Evolutionary conservation across 345 rosid genomes (phyloP).

Genomic region (Eucalyptus microcorys): DNA sequence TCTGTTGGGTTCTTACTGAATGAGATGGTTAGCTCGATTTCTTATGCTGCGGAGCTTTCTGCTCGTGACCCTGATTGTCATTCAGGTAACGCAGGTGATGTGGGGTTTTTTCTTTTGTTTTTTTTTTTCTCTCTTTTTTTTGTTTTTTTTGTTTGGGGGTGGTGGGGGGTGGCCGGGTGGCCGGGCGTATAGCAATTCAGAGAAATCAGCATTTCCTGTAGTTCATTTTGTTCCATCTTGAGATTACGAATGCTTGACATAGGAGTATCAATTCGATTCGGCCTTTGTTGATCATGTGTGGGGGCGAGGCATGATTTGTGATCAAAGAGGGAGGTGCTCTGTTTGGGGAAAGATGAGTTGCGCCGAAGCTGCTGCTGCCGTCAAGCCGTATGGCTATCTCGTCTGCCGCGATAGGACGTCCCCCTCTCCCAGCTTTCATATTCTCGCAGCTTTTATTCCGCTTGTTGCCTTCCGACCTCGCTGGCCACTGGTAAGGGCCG

Average conservation of each 20-base stretch:
- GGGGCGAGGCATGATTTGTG: not conserved
- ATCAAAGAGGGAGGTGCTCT: not conserved
- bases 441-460: not conserved
- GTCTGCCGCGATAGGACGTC: not conserved
- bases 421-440: not conserved
- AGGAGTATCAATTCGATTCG: not conserved
- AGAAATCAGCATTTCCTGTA: not conserved
- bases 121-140: accelerated
- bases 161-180: not conserved
- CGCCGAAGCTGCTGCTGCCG: not conserved
- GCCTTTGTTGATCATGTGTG: not conserved
- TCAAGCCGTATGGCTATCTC: not conserved
- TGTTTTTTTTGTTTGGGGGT: too few species aligned
- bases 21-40: not conserved
- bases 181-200: not conserved
- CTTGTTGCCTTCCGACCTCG: too few species aligned
- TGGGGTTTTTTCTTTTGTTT: not conserved
- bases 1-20: not conserved
- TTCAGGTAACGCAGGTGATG: not conserved
- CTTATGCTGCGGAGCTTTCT: not conserved
- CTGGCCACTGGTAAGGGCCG: too few species aligned
- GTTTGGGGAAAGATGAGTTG: not conserved
- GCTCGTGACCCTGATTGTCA: not conserved
- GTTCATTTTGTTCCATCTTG: not conserved
- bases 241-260: not conserved